Conservation (phyloP, 73 alveolate species). For the Stentor coeruleus region DNA sequence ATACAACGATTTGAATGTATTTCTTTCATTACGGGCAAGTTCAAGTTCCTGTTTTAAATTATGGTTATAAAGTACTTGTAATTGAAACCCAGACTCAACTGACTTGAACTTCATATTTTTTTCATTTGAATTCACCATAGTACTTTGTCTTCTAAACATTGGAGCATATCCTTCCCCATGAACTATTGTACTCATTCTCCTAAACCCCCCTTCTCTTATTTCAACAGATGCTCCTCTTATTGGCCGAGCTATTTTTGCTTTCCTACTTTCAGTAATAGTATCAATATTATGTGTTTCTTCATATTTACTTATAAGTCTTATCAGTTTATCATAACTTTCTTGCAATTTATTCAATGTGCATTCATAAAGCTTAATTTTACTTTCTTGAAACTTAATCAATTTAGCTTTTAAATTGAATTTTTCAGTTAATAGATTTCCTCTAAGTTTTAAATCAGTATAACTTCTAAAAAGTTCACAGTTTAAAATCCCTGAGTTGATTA, state of each 20-base stretch:
- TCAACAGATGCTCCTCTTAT: not conserved
- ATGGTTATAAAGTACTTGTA: not conserved
- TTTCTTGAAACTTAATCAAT: not conserved
- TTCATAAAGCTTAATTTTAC: not conserved
- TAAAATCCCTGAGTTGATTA: not conserved
- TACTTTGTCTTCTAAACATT: not conserved
- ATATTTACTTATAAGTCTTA: not conserved
- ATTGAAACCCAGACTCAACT: not conserved
- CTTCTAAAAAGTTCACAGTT: not conserved
- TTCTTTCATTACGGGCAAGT: not conserved
- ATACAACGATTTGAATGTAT: constrained; percentile 25
- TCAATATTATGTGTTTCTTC: not conserved
- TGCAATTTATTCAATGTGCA: not conserved
- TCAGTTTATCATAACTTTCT: not conserved
- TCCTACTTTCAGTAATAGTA: not conserved
- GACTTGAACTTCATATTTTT: not conserved
- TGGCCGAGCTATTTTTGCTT: not conserved
- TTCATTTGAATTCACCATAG: not conserved
- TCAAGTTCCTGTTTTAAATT: not conserved
- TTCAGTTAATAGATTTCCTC: not conserved
- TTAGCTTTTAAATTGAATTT: not conserved
- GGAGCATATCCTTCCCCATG: no score
- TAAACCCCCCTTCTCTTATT: not conserved
- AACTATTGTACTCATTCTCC: not conserved
- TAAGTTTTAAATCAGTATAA: not conserved